A percentile compares a stretch with the other conserved stretches of the same genome.
Conservation (phyloP, 2,329 filamentous ascomycete genomes). For the Fusarium compactum region DNA sequence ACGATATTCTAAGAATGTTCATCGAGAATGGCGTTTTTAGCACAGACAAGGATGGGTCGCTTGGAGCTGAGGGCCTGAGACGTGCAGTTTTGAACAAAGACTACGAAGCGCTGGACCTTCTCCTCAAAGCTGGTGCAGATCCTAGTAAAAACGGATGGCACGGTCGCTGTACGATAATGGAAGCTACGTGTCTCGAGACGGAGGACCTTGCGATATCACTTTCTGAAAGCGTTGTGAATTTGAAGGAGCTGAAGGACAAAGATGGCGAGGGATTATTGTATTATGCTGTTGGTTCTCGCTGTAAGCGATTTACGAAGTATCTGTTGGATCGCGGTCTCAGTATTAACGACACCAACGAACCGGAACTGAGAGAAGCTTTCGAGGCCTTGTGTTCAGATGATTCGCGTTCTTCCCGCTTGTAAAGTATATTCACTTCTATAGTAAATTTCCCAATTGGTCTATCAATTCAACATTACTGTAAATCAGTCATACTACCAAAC, state of each 20-base stretch:
- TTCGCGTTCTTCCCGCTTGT: accelerated
- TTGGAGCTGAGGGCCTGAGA: neutral
- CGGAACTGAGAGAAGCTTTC: neutral
- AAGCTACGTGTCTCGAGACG: neutral
- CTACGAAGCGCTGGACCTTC: neutral
- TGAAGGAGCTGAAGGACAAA: neutral
- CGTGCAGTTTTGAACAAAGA: neutral
- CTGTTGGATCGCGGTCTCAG: neutral
- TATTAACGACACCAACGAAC: neutral
- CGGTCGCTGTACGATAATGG: slow-evolving; percentile 6
- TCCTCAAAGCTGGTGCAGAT: slow-evolving; percentile 3
- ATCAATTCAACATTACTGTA: neutral
- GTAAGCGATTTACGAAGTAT: neutral
- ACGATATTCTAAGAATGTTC: slow-evolving; percentile 1
- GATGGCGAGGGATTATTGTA: slow-evolving; percentile 1
- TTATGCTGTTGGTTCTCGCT: slow-evolving; percentile 2
- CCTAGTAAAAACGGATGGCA: neutral
- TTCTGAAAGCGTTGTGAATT: neutral
- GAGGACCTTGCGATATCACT: slow-evolving; percentile 2
- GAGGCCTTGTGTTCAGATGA: neutral
- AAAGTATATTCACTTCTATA: accelerated
- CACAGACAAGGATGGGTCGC: neutral
- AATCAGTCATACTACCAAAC: neutral
- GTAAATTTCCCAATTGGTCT: neutral
- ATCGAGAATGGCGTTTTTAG: neutral